phyloP scores from a whole-genome alignment of 2,329 filamentous ascomycete species.

The Neonectria magnoliae region DNA sequence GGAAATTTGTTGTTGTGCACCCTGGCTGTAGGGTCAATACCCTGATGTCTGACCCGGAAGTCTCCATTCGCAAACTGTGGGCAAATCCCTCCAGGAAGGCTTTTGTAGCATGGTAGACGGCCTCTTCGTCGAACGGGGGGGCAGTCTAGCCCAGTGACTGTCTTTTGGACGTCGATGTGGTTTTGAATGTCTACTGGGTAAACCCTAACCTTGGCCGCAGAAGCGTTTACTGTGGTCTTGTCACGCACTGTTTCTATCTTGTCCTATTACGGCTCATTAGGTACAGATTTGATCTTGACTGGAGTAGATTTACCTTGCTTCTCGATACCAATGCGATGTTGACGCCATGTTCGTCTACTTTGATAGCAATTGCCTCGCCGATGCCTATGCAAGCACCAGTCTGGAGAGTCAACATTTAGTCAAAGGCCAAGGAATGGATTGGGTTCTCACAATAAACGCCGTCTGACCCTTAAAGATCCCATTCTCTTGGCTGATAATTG shows the following conservation, averaged over 20 bases:
- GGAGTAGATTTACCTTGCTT: neutral
- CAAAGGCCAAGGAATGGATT: neutral
- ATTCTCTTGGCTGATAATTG: neutral
- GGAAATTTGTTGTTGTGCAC: slow-evolving; percentile 18
- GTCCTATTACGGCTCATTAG: slow-evolving; percentile 1
- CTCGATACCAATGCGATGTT: slow-evolving; percentile 1
- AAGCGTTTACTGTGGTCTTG: neutral
- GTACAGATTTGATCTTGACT: neutral
- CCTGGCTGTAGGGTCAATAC: slow-evolving; percentile 23
- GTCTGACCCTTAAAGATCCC: neutral
- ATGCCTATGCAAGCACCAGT: slow-evolving; percentile 27
- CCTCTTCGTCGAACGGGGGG: slow-evolving; percentile 20
- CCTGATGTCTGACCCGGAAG: slow-evolving; percentile 5
- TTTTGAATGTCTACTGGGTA: slow-evolving; percentile 7
- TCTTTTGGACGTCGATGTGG: neutral
- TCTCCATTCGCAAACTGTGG: slow-evolving; percentile 10
- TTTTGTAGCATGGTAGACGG: slow-evolving; percentile 20
- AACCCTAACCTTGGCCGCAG: neutral
- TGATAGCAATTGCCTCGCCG: slow-evolving; percentile 6
- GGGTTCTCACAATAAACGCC: slow-evolving; percentile 1
- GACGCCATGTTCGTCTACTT: neutral
- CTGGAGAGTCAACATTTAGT: neutral
- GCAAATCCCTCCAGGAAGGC: slow-evolving; percentile 16
- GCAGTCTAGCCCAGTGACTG: slow-evolving; percentile 14
- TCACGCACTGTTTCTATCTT: slow-evolving; percentile 6